Conservation (phyloP, 345 rosid genomes). For the Ceriops zippeliana region DNA sequence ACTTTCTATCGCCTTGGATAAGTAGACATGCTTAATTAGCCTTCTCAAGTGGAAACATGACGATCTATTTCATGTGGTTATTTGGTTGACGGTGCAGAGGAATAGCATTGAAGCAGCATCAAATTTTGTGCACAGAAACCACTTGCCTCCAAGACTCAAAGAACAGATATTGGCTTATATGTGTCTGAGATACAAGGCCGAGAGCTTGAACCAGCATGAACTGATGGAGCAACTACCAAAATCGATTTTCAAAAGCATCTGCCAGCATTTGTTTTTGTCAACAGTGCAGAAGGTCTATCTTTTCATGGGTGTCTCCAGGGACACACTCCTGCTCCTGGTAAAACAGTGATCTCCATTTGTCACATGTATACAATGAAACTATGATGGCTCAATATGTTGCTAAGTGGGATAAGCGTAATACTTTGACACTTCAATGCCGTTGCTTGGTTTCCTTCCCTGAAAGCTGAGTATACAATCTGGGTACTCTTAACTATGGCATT, state of each 20-base stretch:
- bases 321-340: conserved; percentile 63
- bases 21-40: background rate
- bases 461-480: no score
- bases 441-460: no score
- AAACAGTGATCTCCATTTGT: no score
- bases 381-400: no score
- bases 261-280: conserved; percentile 78
- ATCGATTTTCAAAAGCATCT: conserved; percentile 78
- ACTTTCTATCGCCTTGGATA: no score
- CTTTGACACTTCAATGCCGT: no score
- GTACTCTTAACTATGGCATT: no score
- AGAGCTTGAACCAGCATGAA: conserved; percentile 80
- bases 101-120: conserved; percentile 83
- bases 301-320: conserved; percentile 62
- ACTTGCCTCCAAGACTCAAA: conserved; percentile 66
- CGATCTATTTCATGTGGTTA: conserved; percentile 1
- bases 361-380: no score
- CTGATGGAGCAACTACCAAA: conserved; percentile 87
- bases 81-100: conserved; percentile 54
- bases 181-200: conserved; percentile 90
- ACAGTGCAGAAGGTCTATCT: conserved; percentile 71
- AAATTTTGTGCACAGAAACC: conserved; percentile 67
- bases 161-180: conserved; percentile 86
- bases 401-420: no score
- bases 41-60: background rate